A percentile compares a stretch with the other conserved stretches of the same genome.
Evolutionary conservation across 345 rosid genomes (phyloP).

Genomic region (Kandelia obovata): DNA sequence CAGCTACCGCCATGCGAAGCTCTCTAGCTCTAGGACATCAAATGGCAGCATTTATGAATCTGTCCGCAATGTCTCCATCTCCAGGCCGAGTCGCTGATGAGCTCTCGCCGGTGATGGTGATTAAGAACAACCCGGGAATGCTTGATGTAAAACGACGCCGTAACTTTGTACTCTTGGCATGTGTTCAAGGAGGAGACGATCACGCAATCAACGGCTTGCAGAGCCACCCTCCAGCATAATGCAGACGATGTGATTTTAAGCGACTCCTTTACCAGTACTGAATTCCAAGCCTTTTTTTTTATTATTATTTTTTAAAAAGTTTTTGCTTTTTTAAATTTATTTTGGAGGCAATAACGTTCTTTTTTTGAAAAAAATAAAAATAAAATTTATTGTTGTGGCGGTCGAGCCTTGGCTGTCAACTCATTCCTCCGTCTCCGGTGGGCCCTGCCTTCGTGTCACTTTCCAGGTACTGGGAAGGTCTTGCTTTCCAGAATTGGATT

Average conservation of each 20-base stretch:
- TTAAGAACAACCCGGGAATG: slow-evolving; percentile 8
- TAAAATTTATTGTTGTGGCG: background rate
- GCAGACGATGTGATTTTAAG: slow-evolving; percentile 19
- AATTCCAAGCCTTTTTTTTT: background rate
- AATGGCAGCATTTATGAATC: slow-evolving; percentile 45
- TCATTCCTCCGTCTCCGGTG: slow-evolving; percentile 45
- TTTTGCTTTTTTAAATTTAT: background rate
- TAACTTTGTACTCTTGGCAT: slow-evolving; percentile 21
- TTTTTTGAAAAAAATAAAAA: background rate
- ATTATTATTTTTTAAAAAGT: background rate
- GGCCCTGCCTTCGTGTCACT: slow-evolving; percentile 82
- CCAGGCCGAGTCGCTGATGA: slow-evolving; percentile 25
- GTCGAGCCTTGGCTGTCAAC: slow-evolving; percentile 75
- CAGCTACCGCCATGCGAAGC: background rate
- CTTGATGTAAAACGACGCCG: slow-evolving; percentile 26
- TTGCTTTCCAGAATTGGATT: background rate
- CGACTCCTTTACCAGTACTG: slow-evolving; percentile 67
- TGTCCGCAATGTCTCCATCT: slow-evolving; percentile 28
- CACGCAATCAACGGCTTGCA: slow-evolving; percentile 20
- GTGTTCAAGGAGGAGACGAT: slow-evolving; percentile 27
- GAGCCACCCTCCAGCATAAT: slow-evolving; percentile 28
- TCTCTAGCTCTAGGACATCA: background rate
- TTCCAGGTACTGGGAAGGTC: slow-evolving; percentile 55
- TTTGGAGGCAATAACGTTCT: background rate
- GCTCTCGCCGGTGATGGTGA: slow-evolving; percentile 18